Evolutionary conservation across 257 asterid species (phyloP), one percentile per base, ranked within the genome.

Genomic region (Ilex aquifolium): DNA sequence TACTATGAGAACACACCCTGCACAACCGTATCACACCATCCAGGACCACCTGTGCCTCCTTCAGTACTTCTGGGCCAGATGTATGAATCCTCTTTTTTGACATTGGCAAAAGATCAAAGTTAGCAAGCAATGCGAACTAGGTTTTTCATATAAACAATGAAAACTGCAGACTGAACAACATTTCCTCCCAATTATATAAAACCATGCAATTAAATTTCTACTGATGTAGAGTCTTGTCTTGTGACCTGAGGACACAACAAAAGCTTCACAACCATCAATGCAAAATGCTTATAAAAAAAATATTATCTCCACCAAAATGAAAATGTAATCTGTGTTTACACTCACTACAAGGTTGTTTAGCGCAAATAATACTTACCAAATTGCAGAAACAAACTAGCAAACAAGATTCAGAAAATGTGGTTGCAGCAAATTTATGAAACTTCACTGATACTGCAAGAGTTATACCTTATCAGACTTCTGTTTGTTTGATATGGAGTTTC

Each of bases 21-120:
- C 96, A 87, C 44, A 93, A 72, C 52, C 95, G 87, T 67, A 86
- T 82, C 65, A 76, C 80, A 36, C 90, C 79, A 67, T 85, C 96
- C 69, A 90, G 80, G 58, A 85, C 76, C 61, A 56, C 59, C 63
- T 83, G 84, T 56, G 85, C 82, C 65, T 77, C 80, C 83, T 87
- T 87, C 75, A 83, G 81, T 74, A 90, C 49, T 65, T 90, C 94
- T 14, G 85, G 44, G 65, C 88, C 88, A 71, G 68, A 57, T 57
- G 62, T 60, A 52, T 59, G 72, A 74, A 85, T 83, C 48, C 73
- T 80, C 98, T 86, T 88, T 56, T 76, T 14, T 66, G 64, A 55
- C 76, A 73, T 31, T 52, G 70, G 29, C 30, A 62, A 46, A 60
- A 62, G 66, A 48, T 30, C 62, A 76, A 50, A 31, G 44, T 44